A percentile compares a stretch with the other conserved stretches of the same genome.
These are phyloP conservation scores for Trichophyton benhamiae DNA, from an alignment of 2,329 filamentous ascomycete genomes.

Conservation along the genomic window DNA sequence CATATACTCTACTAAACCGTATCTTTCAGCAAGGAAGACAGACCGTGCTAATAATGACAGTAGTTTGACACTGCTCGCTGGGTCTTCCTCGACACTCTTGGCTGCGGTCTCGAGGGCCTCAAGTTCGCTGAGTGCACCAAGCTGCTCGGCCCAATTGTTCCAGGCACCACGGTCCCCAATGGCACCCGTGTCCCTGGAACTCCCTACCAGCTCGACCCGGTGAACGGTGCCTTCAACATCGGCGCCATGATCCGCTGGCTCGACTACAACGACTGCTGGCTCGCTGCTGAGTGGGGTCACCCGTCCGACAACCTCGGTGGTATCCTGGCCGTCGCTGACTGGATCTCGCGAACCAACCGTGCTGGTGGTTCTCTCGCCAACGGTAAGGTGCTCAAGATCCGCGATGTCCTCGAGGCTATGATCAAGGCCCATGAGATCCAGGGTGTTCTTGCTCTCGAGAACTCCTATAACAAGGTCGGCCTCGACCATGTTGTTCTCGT, in stretches of 20 bases:
- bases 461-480: slow-evolving; percentile 98
- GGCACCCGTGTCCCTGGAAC: slow-evolving; percentile 86
- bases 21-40: not conserved
- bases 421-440: slow-evolving; percentile 99
- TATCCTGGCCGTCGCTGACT: slow-evolving; percentile 92
- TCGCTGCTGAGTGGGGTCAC: slow-evolving; percentile 97
- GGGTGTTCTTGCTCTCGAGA: slow-evolving; percentile 89
- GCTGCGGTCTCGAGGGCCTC: slow-evolving; percentile 90
- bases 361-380: slow-evolving; percentile 61
- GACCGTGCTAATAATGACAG: slow-evolving; percentile 34
- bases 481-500: slow-evolving; percentile 95
- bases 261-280: slow-evolving; percentile 99
- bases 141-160: slow-evolving; percentile 81
- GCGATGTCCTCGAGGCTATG: slow-evolving; percentile 90
- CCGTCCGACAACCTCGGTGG: slow-evolving; percentile 96
- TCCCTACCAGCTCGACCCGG: slow-evolving; percentile 83
- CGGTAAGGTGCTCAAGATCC: slow-evolving; percentile 73
- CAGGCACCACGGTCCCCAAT: slow-evolving; percentile 82
- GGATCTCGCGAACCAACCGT: slow-evolving; percentile 88
- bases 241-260: slow-evolving; percentile 98
- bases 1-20: slow-evolving; percentile 2
- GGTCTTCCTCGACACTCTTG: slow-evolving; percentile 92
- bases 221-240: slow-evolving; percentile 97
- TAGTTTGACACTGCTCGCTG: slow-evolving; percentile 84
- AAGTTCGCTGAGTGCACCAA: slow-evolving; percentile 94